These are phyloP conservation scores for Beauveria caledonica DNA, from an alignment of 2,329 filamentous ascomycete species.

Conservation along the genomic window DNA sequence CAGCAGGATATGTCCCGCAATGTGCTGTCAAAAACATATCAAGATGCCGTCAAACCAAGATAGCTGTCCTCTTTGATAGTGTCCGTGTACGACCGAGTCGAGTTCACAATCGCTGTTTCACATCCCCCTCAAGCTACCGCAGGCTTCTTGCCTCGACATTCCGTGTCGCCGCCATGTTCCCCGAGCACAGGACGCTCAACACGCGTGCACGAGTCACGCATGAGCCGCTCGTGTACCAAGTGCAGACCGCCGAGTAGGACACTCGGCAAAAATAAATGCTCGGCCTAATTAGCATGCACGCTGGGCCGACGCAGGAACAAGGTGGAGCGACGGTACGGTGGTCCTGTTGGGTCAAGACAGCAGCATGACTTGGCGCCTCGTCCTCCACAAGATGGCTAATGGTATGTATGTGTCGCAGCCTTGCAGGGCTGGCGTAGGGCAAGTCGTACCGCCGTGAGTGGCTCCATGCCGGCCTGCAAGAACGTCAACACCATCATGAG, in stretches of 20 bases:
- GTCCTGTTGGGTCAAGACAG: background rate
- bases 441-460: background rate
- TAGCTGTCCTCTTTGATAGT: background rate
- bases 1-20: background rate
- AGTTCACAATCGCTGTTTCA: background rate
- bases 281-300: constrained; percentile 8
- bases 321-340: constrained; percentile 8
- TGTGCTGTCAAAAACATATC: background rate
- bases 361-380: background rate
- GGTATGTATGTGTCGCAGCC: background rate
- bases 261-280: background rate
- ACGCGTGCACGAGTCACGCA: constrained; percentile 15
- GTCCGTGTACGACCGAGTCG: background rate
- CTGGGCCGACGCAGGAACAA: constrained; percentile 11
- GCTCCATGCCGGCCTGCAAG: background rate
- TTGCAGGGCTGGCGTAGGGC: background rate
- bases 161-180: constrained; percentile 12
- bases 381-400: background rate
- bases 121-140: background rate
- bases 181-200: constrained; percentile 15
- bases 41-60: background rate
- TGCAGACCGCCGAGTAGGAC: background rate
- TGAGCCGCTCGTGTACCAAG: constrained; percentile 14
- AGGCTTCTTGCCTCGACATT: background rate
- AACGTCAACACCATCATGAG: background rate